These are phyloP conservation scores for barrel medic (Medicago truncatula) DNA, from an alignment of 306 rosid species.

Conservation along the genomic window MtrunA17r5.0-ANR NC_053042.1:30119501-30120000, in stretches of 20 bases:
- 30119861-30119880: background rate
- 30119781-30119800: constrained; percentile 62
- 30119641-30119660: too few species aligned
- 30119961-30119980: constrained; percentile 92
- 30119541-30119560: too few species aligned
- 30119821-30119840: background rate
- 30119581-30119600: too few species aligned
- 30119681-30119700: too few species aligned
- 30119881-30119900: background rate
- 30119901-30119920: background rate
- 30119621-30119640: too few species aligned
- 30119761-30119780: constrained; percentile 98
- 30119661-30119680: too few species aligned
- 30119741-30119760: constrained; percentile 97
- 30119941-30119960: constrained; percentile 97
- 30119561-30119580: too few species aligned
- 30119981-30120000: constrained; percentile 98
- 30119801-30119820: background rate
- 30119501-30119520: too few species aligned
- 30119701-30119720: constrained; percentile 72
- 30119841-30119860: background rate
- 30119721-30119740: constrained; percentile 97
- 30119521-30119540: too few species aligned
- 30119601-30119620: too few species aligned
- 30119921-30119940: constrained; percentile 72